Evolutionary conservation across 2,329 filamentous ascomycete species (phyloP).

Genomic region (Microsporum canis): DNA sequence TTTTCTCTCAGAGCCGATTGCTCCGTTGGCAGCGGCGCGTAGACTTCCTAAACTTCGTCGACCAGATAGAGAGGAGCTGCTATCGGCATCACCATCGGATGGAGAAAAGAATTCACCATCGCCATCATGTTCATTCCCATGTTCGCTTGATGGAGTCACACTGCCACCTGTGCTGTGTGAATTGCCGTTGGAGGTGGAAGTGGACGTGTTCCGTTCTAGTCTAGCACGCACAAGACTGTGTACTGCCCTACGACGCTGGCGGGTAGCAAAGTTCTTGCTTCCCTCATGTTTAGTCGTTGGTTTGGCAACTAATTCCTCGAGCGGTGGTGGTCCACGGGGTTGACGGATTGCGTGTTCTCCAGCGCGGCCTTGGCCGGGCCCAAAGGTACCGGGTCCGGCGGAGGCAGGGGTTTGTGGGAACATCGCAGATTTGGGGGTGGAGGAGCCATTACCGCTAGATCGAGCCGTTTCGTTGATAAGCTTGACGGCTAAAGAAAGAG

Average conservation of each 20-base stretch:
- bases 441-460: conserved; percentile 39
- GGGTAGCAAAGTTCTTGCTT: conserved; percentile 91
- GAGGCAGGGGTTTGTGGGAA: conserved; percentile 72
- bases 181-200: conserved; percentile 51
- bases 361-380: conserved; percentile 81
- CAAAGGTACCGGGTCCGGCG: conserved; percentile 55
- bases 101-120: conserved; percentile 55
- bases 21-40: conserved; percentile 66
- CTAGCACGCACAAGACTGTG: conserved; percentile 86
- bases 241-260: conserved; percentile 82
- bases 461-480: conserved; percentile 29
- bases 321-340: conserved; percentile 77
- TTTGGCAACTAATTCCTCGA: conserved; percentile 82
- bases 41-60: conserved; percentile 63
- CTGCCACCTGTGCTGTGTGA: conserved; percentile 53
- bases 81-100: conserved; percentile 48
- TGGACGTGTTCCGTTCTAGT: conserved; percentile 59
- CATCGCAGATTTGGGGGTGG: conserved; percentile 62
- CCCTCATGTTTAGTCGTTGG: conserved; percentile 89
- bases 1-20: conserved; percentile 79
- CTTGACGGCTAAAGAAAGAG: conserved; percentile 50
- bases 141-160: conserved; percentile 80
- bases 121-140: not conserved
- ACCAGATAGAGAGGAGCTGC: conserved; percentile 54
- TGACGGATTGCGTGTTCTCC: conserved; percentile 92